Base-by-base conservation (phyloP, 2,329 filamentous ascomycete genomes). In the Alternaria ventricosa region DNA sequence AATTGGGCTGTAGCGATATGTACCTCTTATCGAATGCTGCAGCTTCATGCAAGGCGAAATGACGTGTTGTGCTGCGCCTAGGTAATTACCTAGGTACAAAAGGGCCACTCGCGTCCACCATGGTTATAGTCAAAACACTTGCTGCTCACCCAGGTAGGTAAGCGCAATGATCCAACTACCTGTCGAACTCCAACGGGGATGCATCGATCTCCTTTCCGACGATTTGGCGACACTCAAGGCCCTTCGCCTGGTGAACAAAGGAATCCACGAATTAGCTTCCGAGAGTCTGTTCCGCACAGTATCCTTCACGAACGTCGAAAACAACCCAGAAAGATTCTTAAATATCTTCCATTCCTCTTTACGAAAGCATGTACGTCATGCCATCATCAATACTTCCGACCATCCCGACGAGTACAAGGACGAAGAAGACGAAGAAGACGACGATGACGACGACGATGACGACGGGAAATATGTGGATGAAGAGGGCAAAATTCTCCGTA, bases 91-190 rank as follows among this genome's bases (percentile, higher is more conserved):
- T 36, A 36, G 33, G 33, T 36, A 36, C 36, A 41, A 41, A 41
- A 41, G 76, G 4, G 36, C 36, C 36, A 41, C 36, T 41, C n/a
- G 36, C n/a, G 36, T 41, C 36, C 36, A 18, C 15, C 36, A 41
- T 18, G 36, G 36, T 41, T 6, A 18, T 41, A 41, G 36, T 8
- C 36, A 41, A 41, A 41, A 18, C 36, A 41, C 36, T 41, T 41
- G 36, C 36, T 41, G 36, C 36, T 41, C 33, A 36, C 33, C 30
- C 15, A 36, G 33, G 15, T 41, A 41, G 36, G n/a, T 3, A 41
- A 18, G 36, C 36, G 36, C 36, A 41, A 41, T 41, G 36, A 5
- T 41, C n/a, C 36, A 41, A 41, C 36, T 41, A 18, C 36, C 36
- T 18, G 36, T 41, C 36, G 36, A 41, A 41, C 36, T 41, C 36